Evolutionary conservation across 495 filamentous ascomycete genomes (phyloP).

Genomic region (Trichoderma reesei): DNA sequence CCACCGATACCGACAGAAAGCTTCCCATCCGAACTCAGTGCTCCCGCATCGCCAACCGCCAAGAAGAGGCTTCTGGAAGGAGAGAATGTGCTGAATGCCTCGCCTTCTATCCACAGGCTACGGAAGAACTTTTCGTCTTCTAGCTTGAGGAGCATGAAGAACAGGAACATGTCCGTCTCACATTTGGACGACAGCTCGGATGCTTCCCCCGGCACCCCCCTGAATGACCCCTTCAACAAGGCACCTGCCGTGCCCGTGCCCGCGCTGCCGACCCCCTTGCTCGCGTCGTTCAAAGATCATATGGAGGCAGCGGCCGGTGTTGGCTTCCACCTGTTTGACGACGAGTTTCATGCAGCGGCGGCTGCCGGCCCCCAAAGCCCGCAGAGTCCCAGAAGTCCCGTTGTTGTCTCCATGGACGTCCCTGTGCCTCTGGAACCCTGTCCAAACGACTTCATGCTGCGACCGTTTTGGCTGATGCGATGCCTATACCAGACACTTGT

Average conservation of each 20-base stretch:
- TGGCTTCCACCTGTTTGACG: conserved; percentile 77
- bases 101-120: conserved; percentile 25
- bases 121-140: conserved; percentile 75
- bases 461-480: conserved; percentile 95
- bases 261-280: conserved; percentile 63
- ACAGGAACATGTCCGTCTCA: conserved; percentile 66
- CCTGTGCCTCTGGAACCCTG: conserved; percentile 84
- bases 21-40: neutral
- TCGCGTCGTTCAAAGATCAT: conserved; percentile 42
- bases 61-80: neutral
- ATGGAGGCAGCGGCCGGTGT: conserved; percentile 42
- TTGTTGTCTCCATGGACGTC: conserved; percentile 30
- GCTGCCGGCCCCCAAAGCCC: conserved; percentile 37
- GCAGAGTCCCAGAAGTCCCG: no score
- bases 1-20: neutral
- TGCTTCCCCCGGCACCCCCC: conserved; percentile 62
- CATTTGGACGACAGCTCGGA: conserved; percentile 58
- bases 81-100: neutral
- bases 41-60: neutral
- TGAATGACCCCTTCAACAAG: conserved; percentile 51
- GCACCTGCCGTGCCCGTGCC: conserved; percentile 44
- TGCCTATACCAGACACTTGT: conserved; percentile 85
- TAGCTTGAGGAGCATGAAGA: conserved; percentile 58
- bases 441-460: conserved; percentile 71
- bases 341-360: conserved; percentile 65